Conservation (phyloP, 495 filamentous ascomycete genomes). For the Penicillium turbatum region DNA sequence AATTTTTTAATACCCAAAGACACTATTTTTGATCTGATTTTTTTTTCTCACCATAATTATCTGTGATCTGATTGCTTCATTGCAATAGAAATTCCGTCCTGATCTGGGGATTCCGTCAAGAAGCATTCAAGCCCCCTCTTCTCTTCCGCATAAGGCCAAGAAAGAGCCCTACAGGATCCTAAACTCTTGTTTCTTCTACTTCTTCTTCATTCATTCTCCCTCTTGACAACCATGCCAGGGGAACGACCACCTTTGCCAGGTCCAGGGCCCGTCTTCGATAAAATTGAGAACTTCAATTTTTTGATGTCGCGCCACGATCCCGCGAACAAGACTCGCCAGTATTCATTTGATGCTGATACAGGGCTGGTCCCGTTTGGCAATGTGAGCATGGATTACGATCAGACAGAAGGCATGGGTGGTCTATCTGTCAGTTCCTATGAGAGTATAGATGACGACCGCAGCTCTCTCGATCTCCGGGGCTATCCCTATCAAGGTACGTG, state of each 20-base stretch:
- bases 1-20: slow-evolving; percentile 2
- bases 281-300: slow-evolving; percentile 44
- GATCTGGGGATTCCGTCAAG: slow-evolving; percentile 23
- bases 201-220: not conserved
- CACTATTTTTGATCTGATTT: slow-evolving; percentile 9
- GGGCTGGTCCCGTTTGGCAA: slow-evolving; percentile 37
- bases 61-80: slow-evolving; percentile 11
- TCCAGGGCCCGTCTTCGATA: slow-evolving; percentile 30
- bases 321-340: slow-evolving; percentile 36
- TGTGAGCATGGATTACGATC: slow-evolving; percentile 44
- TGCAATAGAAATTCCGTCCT: not conserved
- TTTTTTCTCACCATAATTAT: slow-evolving; percentile 16
- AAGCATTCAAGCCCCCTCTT: not conserved
- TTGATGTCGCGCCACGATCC: slow-evolving; percentile 40
- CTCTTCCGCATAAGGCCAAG: not conserved
- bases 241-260: slow-evolving; percentile 31
- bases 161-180: slow-evolving; percentile 11
- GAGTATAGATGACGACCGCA: slow-evolving; percentile 45
- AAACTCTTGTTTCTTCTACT: slow-evolving; percentile 3
- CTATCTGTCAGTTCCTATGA: slow-evolving; percentile 49
- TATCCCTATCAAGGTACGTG: slow-evolving; percentile 46
- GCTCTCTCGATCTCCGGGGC: slow-evolving; percentile 40
- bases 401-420: slow-evolving; percentile 46
- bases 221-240: slow-evolving; percentile 32
- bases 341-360: slow-evolving; percentile 43